Percentiles rank a stretch among this genome's conserved stretches.
Evolutionary conservation across 805 yeast genomes (phyloP).

Genomic region (Myxozyma vanderwaltii): DNA sequence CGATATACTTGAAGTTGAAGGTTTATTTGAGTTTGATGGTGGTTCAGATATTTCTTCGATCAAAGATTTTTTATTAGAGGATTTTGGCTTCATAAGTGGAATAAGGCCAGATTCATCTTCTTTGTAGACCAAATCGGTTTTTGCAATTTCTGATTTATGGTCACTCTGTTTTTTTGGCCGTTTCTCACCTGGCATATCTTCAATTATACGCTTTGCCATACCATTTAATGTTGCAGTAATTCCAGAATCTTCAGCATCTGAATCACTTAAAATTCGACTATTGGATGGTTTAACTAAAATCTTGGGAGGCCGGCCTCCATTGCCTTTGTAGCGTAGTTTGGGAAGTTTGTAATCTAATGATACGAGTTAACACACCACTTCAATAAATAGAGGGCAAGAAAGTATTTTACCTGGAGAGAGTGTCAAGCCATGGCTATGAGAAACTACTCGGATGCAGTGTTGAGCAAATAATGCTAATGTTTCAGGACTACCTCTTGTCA

Average conservation of each 20-base stretch:
- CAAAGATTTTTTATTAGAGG: neutral
- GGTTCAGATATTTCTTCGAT: slow-evolving; percentile 6
- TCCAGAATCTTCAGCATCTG: slow-evolving; percentile 2
- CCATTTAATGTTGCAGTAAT: slow-evolving; percentile 1
- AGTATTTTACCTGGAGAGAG: slow-evolving; percentile 61
- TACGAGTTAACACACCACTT: neutral
- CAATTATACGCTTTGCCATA: neutral
- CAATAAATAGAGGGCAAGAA: too few relatives aligned
- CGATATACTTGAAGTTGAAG: neutral
- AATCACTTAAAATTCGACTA: neutral
- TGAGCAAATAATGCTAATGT: slow-evolving; percentile 69
- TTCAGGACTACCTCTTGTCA: slow-evolving; percentile 62
- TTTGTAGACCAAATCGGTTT: neutral
- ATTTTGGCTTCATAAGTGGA: neutral
- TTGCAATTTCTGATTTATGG: neutral
- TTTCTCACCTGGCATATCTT: neutral
- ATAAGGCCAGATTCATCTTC: neutral
- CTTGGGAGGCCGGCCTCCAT: slow-evolving; percentile 6
- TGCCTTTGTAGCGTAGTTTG: slow-evolving; percentile 71
- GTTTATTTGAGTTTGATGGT: neutral
- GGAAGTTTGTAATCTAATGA: slow-evolving; percentile 57
- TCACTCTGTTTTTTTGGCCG: neutral
- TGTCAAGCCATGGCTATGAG: slow-evolving; percentile 52
- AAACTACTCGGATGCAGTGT: slow-evolving; percentile 83
- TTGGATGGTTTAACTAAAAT: neutral